Evolutionary conservation across 1,284 basidiomycete species (phyloP), one percentile per base, ranked within the genome.

Genomic region (Fomitopsis betulina): DNA sequence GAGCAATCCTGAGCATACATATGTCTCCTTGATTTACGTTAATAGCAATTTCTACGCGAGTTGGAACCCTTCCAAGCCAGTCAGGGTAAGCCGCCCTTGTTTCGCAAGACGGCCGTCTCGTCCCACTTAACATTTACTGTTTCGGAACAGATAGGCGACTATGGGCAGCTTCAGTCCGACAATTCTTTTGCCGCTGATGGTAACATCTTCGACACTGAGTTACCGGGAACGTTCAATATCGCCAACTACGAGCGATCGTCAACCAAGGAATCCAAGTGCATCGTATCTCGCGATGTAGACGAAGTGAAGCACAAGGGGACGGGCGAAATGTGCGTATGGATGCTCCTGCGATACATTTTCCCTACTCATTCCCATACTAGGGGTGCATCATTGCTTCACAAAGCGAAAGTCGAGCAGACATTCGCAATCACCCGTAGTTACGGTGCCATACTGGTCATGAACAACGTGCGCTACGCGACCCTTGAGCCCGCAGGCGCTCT

Each of bases 381-480:
- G 23, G 42, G 42, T 27, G 23, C 32, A 51, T 19, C 32, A 6
- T 51, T 17, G 32, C 6, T 23, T 35, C 49, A 51, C 49, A 37
- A 45, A 45, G 56, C 19, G 10, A 42, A 30, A 6, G 27, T 56
- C 30, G 53, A 56, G 33, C 43, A 53, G 30, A 51, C 38, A 17
- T 59, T 56, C 51, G 39, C 15, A 17, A 37, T 59, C 15, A 30
- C 27, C 5, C 52, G 37, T 17, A 47, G 42, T 40, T 43, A 47
- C 35, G 58, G 54, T 27, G 58, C 58, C 19, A 53, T 56, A 32
- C 53, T 59, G 13, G 32, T 38, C n/a, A 59, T 59, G 58, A 19
- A 45, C 15, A 30, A 56, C 8, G 38, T 54, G 13, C 47, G 39
- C 10, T 40, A 53, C 15, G 23, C 27, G 8, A 35, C 35, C 15